phyloP scores from a whole-genome alignment of 1,139 yeast species.

The Kodamaea arcana region DNA sequence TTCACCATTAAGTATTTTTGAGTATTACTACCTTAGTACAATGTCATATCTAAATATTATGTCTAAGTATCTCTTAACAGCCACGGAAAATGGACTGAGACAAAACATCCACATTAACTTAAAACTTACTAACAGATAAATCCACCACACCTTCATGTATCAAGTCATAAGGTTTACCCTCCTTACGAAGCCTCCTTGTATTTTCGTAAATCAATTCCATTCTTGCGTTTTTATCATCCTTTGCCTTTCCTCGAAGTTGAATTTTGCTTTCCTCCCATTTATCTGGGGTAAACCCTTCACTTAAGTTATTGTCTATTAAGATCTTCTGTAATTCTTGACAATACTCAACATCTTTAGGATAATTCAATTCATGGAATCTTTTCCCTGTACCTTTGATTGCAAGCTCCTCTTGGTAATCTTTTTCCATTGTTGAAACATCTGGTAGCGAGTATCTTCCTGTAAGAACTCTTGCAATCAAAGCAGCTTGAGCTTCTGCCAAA shows the following conservation, averaged over 20 bases:
- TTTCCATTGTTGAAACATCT: constrained; percentile 24
- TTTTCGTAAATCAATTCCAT: constrained; percentile 16
- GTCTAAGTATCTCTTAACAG: too few species aligned
- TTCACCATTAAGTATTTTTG: too few species aligned
- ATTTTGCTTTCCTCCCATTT: constrained; percentile 22
- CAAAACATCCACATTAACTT: too few species aligned
- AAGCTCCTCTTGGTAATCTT: constrained; percentile 18
- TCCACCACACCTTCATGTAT: too few species aligned
- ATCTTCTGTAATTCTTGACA: constrained; percentile 19
- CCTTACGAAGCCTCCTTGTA: constrained; percentile 16
- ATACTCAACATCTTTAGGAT: constrained; percentile 31
- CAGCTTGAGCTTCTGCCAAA: constrained; percentile 44
- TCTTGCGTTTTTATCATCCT: constrained; percentile 19
- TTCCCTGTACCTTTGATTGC: constrained; percentile 21
- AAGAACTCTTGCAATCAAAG: constrained; percentile 38
- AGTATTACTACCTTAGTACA: too few species aligned
- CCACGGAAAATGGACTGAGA: too few species aligned
- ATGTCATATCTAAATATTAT: too few species aligned
- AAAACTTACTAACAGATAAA: too few species aligned
- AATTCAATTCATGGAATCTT: constrained; percentile 24
- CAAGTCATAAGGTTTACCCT: constrained; percentile 13
- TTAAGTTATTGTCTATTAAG: constrained; percentile 15
- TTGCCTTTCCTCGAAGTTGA: constrained; percentile 15
- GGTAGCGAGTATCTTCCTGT: constrained; percentile 41
- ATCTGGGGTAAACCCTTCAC: constrained; percentile 23